These are phyloP conservation scores for Coniochaeta sp. DNA, from an alignment of 2,329 filamentous ascomycete genomes.

Conservation along the genomic window DNA sequence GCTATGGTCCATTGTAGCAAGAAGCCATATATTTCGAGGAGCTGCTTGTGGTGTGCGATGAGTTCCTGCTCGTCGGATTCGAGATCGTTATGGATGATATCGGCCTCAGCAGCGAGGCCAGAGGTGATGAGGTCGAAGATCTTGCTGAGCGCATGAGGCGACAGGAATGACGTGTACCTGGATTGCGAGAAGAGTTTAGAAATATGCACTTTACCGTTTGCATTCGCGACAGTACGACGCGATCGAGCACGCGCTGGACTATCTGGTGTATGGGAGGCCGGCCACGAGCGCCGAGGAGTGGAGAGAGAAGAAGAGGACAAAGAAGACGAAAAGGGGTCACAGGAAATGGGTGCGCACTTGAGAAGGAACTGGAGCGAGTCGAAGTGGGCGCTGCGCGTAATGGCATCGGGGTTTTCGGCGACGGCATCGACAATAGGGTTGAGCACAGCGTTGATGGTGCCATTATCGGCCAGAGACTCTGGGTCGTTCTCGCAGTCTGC, in stretches of 20 bases:
- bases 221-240: conserved; percentile 29
- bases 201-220: conserved; percentile 16
- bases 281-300: conserved; percentile 4
- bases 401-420: conserved; percentile 83
- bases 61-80: conserved; percentile 89
- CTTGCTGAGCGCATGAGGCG: conserved; percentile 80
- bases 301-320: conserved; percentile 19
- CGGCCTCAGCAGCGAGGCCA: conserved; percentile 76
- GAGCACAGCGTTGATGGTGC: conserved; percentile 74
- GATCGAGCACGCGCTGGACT: conserved; percentile 7
- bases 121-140: conserved; percentile 86
- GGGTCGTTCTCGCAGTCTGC: conserved; percentile 91
- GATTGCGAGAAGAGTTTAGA: conserved; percentile 57
- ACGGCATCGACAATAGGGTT: conserved; percentile 91
- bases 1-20: conserved; percentile 92
- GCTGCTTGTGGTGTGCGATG: conserved; percentile 77
- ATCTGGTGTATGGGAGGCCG: background rate
- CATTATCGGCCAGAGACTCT: conserved; percentile 64
- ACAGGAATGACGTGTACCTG: conserved; percentile 76
- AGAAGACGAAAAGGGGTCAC: conserved; percentile 14
- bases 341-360: conserved; percentile 72
- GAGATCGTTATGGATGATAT: conserved; percentile 76
- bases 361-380: conserved; percentile 93
- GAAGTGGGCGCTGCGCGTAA: conserved; percentile 71
- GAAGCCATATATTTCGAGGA: conserved; percentile 91